These are phyloP conservation scores for Colletotrichum eremochloae DNA, from an alignment of 2,329 filamentous ascomycete genomes.

Conservation along the genomic window DNA sequence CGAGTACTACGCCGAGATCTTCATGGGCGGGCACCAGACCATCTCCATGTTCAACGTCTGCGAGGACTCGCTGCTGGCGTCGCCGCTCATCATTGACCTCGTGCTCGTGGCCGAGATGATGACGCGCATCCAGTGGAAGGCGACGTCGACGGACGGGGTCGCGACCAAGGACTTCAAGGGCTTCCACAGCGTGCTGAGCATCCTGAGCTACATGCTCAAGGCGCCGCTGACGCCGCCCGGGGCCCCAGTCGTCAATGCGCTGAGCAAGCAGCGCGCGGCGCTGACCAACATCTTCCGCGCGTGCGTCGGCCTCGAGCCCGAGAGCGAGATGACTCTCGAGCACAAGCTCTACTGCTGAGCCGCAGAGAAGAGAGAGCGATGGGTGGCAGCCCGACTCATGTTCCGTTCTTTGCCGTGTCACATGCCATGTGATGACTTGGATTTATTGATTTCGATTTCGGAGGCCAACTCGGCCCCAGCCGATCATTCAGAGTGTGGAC, in stretches of 20 bases:
- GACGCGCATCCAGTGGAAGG: slow-evolving; percentile 96
- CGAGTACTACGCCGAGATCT: slow-evolving; percentile 99
- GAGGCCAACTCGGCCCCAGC: neutral
- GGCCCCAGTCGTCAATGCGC: slow-evolving; percentile 93
- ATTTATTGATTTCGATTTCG: neutral
- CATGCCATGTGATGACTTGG: slow-evolving; percentile 21
- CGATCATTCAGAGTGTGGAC: slow-evolving; percentile 1
- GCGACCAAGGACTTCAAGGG: slow-evolving; percentile 80
- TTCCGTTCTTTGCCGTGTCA: slow-evolving; percentile 23
- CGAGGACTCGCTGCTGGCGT: slow-evolving; percentile 96
- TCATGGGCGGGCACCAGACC: slow-evolving; percentile 97
- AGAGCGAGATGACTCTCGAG: slow-evolving; percentile 99
- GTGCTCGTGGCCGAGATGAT: slow-evolving; percentile 96
- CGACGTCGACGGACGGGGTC: slow-evolving; percentile 64
- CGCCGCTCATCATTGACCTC: slow-evolving; percentile 96
- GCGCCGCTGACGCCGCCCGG: slow-evolving; percentile 94
- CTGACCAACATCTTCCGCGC: slow-evolving; percentile 99
- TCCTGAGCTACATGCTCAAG: slow-evolving; percentile 99
- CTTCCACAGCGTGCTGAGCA: slow-evolving; percentile 97
- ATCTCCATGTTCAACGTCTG: slow-evolving; percentile 99
- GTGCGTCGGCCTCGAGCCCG: slow-evolving; percentile 94
- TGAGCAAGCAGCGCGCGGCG: slow-evolving; percentile 95
- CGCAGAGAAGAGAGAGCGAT: neutral
- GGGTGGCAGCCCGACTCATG: neutral
- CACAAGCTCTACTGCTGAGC: slow-evolving; percentile 87